Conservation (phyloP, 2,329 filamentous ascomycete genomes). For the Fusarium sp. region DNA sequence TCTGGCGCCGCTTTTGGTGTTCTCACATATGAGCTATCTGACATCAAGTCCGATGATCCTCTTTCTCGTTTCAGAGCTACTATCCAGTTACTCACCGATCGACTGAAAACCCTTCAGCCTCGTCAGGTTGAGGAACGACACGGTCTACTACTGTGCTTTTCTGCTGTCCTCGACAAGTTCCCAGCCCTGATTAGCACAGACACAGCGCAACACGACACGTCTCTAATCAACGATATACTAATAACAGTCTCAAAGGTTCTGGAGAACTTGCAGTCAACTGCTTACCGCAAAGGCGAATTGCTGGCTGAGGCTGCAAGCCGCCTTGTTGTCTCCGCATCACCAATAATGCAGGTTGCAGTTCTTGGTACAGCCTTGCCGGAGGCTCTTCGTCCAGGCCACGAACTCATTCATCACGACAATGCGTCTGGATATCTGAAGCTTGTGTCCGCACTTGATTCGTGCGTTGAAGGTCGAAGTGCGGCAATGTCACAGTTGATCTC, state of each 20-base stretch:
- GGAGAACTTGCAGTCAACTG: conserved; percentile 56
- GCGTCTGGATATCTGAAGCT: conserved; percentile 41
- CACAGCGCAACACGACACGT: conserved; percentile 32
- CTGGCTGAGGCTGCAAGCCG: conserved; percentile 72
- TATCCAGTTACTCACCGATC: conserved; percentile 59
- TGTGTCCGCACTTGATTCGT: conserved; percentile 39
- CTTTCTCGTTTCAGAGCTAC: conserved; percentile 52
- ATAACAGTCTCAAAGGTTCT: conserved; percentile 55
- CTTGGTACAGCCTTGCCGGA: conserved; percentile 31
- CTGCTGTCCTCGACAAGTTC: conserved; percentile 67
- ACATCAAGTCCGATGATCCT: conserved; percentile 33
- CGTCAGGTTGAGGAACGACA: conserved; percentile 79
- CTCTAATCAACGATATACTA: conserved; percentile 51
- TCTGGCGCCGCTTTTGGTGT: conserved; percentile 78
- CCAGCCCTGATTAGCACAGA: conserved; percentile 50
- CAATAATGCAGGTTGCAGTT: conserved; percentile 59
- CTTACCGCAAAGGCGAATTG: conserved; percentile 72
- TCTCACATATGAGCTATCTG: conserved; percentile 61
- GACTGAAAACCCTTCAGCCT: conserved; percentile 60
- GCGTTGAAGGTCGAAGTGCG: conserved; percentile 6
- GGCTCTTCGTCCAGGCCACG: conserved; percentile 40
- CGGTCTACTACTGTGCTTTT: conserved; percentile 73
- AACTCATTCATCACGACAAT: conserved; percentile 44
- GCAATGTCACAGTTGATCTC: conserved; percentile 42
- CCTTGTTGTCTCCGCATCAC: conserved; percentile 68